phyloP scores from a whole-genome alignment of 192 early-diverging fungal genomes.

The Neocallimastix lanati region DNA sequence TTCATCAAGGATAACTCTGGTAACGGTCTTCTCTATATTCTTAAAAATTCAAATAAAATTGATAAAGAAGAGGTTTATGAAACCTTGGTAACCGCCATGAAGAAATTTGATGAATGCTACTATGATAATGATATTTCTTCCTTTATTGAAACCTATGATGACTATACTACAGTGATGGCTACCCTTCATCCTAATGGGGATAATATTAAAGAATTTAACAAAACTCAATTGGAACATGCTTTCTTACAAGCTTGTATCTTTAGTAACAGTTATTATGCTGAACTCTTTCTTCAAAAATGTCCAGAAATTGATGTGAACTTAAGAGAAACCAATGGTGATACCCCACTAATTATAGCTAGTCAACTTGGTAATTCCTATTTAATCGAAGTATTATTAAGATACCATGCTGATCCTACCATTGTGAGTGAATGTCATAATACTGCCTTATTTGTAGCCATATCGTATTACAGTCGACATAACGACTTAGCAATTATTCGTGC shows the following conservation, averaged over 20 bases:
- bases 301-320: neutral
- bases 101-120: neutral
- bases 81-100: neutral
- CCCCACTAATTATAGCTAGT: neutral
- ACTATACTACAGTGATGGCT: neutral
- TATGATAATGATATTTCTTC: neutral
- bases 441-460: neutral
- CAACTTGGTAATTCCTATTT: neutral
- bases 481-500: neutral
- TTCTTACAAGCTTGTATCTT: neutral
- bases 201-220: neutral
- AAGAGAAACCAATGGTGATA: neutral
- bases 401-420: neutral
- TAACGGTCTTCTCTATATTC: neutral
- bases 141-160: neutral
- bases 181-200: neutral
- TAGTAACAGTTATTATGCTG: neutral
- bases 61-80: neutral
- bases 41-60: neutral
- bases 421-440: neutral
- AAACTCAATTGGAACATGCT: neutral
- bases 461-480: neutral
- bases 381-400: neutral
- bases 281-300: neutral
- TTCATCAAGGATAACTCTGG: neutral